Evolutionary conservation across 2,329 filamentous ascomycete genomes (phyloP), one percentile per base, ranked within the genome.

Genomic region (Aspergillus sojae): DNA sequence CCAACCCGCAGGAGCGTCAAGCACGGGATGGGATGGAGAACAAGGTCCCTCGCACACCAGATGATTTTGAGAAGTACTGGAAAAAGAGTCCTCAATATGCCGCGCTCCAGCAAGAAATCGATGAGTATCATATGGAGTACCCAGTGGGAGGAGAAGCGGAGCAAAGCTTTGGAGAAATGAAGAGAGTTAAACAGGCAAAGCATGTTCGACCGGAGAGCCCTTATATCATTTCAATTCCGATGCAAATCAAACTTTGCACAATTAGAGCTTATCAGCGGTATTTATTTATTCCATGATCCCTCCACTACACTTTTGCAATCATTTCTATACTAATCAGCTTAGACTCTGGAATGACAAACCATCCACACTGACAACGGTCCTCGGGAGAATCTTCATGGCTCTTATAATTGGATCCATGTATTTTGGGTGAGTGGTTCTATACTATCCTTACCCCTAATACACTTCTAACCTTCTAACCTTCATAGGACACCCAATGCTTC

Each of bases 231-330:
- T 94, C 91, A 0, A 91, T 90, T 69, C 63, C 68, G 2, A 90
- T 94, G 80, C 94, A 97, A 76, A 79, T 96, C 65, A 78, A 85
- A 67, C 86, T 97, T n/a, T 96, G 93, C 74, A 82, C 94, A 19
- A 90, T 89, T 83, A 88, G 94, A 74, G 93, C 92, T 5, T 94
- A 89, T 80, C 86, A 88, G 72, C 87, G 93, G 63, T 83, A 65
- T 66, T 32, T 16, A 59, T 28, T 12, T 43, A n/a, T 30, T 14
- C 39, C 50, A 23, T 23, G 32, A 39, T 23, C 32, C 23, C 36
- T 54, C 12, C 19, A n/a, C 10, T 11, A 23, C 21, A 4, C 12
- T 48, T 19, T 21, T 26, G 21, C 14, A 16, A 21, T 45, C 30
- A 36, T 11, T n/a, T 23, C 4, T 7, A 45, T 26, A 14, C 64